Percentiles rank a stretch among this genome's conserved stretches.
phyloP scores from a whole-genome alignment of 148 eudicot species.

The Fagopyrum esculentum region DNA sequence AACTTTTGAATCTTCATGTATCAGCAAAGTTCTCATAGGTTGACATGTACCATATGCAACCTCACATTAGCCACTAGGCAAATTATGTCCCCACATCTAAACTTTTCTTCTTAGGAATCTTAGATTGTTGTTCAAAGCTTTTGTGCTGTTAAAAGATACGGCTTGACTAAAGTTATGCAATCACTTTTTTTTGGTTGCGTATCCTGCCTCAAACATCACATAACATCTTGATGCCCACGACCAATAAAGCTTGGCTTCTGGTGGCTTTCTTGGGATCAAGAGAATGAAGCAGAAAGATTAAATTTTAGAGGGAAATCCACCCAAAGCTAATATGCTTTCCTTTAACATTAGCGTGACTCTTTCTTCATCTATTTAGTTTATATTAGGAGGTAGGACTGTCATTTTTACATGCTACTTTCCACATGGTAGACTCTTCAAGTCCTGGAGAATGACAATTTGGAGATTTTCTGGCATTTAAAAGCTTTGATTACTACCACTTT shows the following conservation, averaged over 20 bases:
- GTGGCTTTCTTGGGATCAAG: neutral
- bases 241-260: neutral
- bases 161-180: neutral
- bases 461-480: neutral
- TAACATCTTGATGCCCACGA: neutral
- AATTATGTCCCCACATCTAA: neutral
- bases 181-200: neutral
- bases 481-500: neutral
- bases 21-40: neutral
- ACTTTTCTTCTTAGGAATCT: neutral
- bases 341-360: neutral
- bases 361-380: neutral
- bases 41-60: neutral
- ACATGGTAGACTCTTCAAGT: neutral
- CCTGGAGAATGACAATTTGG: neutral
- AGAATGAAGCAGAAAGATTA: neutral
- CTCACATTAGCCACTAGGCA: neutral
- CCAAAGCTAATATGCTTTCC: neutral
- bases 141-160: neutral
- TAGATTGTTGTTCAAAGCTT: neutral
- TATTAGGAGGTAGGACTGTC: neutral
- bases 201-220: neutral
- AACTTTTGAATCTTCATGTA: neutral
- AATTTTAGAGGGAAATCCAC: neutral
- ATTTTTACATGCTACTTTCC: neutral